phyloP scores from a whole-genome alignment of 352 stramenopile genomes.

The Globisporangium rhizosaccharum region DNA sequence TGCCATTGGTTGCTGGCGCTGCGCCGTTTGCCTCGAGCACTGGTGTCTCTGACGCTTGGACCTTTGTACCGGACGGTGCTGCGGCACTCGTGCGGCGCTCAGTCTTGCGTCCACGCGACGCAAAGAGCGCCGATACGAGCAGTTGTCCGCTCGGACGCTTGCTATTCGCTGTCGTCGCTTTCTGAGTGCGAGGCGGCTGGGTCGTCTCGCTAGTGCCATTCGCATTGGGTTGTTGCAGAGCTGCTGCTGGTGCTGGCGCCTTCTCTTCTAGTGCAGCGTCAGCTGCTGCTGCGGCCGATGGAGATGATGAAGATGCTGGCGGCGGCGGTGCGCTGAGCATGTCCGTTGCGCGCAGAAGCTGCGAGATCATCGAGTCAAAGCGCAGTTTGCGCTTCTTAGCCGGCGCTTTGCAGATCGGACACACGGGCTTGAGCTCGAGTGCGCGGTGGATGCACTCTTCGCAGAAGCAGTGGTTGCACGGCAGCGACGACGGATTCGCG shows the following conservation, averaged over 20 bases:
- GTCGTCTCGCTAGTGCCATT: not conserved
- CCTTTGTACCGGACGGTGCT: too few species aligned
- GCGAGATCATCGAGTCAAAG: conserved; percentile 70
- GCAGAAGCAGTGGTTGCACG: conserved; percentile 87
- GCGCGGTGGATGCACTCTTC: conserved; percentile 83
- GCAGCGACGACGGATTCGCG: conserved; percentile 59
- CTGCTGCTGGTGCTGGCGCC: not conserved
- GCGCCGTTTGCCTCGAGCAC: not conserved
- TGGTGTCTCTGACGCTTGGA: too few species aligned
- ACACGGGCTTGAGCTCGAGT: conserved; percentile 70
- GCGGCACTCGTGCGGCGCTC: not conserved
- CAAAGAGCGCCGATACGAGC: too few species aligned
- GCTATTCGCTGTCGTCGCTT: too few species aligned
- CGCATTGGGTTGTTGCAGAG: not conserved
- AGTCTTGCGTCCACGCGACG: too few species aligned
- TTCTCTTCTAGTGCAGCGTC: not conserved
- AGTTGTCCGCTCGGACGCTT: too few species aligned
- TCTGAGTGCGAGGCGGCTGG: not conserved
- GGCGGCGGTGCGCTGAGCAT: conserved; percentile 28
- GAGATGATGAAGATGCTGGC: too few species aligned
- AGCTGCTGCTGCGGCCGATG: too few species aligned
- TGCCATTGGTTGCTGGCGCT: conserved; percentile 1
- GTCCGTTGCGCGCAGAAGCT: conserved; percentile 55
- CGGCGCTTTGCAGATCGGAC: conserved; percentile 80
- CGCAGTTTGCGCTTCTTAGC: conserved; percentile 75